Base-by-base conservation (phyloP, 306 rosid genomes). In the Vigna trinervia region DNA sequence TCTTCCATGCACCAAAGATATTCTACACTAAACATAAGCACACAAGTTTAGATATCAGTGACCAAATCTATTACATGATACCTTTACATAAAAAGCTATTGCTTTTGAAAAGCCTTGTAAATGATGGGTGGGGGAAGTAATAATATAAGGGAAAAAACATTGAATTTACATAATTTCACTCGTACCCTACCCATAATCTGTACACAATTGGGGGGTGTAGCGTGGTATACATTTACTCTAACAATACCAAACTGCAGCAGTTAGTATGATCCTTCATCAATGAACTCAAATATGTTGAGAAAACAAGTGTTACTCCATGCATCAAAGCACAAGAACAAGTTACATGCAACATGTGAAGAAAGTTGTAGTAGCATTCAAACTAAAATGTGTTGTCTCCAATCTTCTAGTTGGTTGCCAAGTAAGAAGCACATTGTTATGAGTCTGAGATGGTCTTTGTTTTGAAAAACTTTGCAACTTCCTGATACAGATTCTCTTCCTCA, bases 401-500 rank as follows among this genome's bases (percentile, higher is more conserved):
- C 26, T 17, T 61, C 12, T 30, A 51, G 47, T 23, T 19, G 12
- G 20, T 69, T 38, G 36, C 62, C 53, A 11, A 71, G 75, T 60
- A 12, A 41, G 71, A 45, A 50, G 80, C 30, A 20, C 1, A 5
- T 23, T n/a, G 34, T 84, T 51, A 78, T 32, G 83, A 80, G 53
- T 73, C 83, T 32, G 68, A 47, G 71, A 59, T 71, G 46, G 87
- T 61, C 20, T 86, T 83, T 30, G 92, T 71, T 56, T 86, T 70
- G 84, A 93, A 90, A 81, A 90, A 88, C 85, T 77, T 90, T 1
- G 94, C 88, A 56, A 90, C 94, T n/a, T 88, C 96, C 63, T 93
- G 87, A 52, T 93, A 89, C 61, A 93, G 91, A 73, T 90, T 93
- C 81, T 90, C 90, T 82, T 90, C 97, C 90, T 93, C 93, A 41